phyloP scores from a whole-genome alignment of 768 basidiomycete species.

The Pleurotus giganteus region DNA sequence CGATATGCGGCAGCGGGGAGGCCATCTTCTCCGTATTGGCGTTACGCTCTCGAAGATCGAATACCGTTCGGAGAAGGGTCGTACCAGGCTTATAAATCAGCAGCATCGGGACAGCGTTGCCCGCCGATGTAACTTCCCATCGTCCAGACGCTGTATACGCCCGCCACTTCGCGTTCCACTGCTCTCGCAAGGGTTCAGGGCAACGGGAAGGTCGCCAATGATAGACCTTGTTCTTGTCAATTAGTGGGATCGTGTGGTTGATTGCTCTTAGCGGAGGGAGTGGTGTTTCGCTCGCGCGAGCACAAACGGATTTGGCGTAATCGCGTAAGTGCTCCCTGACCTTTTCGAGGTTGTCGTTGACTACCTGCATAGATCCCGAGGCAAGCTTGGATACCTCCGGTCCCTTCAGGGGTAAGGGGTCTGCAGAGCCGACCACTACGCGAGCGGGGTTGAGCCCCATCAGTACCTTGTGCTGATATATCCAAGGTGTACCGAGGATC shows the following conservation, averaged over 20 bases:
- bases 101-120: slow-evolving; percentile 15
- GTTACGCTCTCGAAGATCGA: slow-evolving; percentile 31
- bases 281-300: slow-evolving; percentile 12
- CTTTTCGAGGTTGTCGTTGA: too few relatives aligned
- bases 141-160: too few relatives aligned
- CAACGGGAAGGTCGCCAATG: slow-evolving; percentile 20
- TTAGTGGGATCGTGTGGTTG: slow-evolving; percentile 34
- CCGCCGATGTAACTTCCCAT: too few relatives aligned
- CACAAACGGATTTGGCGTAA: slow-evolving; percentile 19
- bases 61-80: slow-evolving; percentile 28
- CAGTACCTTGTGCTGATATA: slow-evolving; percentile 27
- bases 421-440: slow-evolving; percentile 13
- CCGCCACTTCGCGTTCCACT: too few relatives aligned
- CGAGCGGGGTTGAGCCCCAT: slow-evolving; percentile 23
- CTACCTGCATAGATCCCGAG: slow-evolving; percentile 5
- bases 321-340: slow-evolving; percentile 10
- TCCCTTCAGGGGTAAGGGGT: slow-evolving; percentile 15
- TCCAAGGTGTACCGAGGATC: slow-evolving; percentile 32
- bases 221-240: slow-evolving; percentile 26
- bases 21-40: too few relatives aligned
- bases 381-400: slow-evolving; percentile 9
- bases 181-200: slow-evolving; percentile 18
- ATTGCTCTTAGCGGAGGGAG: slow-evolving; percentile 27
- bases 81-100: slow-evolving; percentile 23
- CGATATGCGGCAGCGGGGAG: slow-evolving; percentile 38